Conservation (phyloP, 768 basidiomycete genomes). For the Jaapia argillacea region DNA sequence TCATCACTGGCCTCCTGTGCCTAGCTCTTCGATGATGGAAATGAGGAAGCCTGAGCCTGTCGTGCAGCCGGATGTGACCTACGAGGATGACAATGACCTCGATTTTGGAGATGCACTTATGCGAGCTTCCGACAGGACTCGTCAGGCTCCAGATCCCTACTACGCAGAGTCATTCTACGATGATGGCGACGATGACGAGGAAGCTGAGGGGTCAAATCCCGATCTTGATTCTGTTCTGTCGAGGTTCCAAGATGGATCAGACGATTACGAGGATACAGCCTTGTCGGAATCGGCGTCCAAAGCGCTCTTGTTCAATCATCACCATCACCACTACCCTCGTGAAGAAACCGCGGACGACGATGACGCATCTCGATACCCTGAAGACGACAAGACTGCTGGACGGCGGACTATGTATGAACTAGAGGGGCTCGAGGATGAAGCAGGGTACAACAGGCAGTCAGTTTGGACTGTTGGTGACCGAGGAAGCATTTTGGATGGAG, state of each 20-base stretch:
- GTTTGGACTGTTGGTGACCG: conserved; percentile 30
- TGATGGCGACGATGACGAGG: conserved; percentile 7
- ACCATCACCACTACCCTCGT: too few species aligned
- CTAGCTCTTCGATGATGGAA: too few species aligned
- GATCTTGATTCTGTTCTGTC: conserved; percentile 7
- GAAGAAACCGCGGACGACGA: conserved; percentile 12
- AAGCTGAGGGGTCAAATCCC: conserved; percentile 4
- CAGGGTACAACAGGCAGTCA: conserved; percentile 31
- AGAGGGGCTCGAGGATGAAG: conserved; percentile 14
- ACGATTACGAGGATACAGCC: background rate
- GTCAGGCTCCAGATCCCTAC: conserved; percentile 5
- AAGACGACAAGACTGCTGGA: conserved; percentile 13
- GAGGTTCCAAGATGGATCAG: background rate
- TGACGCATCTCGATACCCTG: conserved; percentile 16
- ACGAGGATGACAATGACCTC: too few species aligned
- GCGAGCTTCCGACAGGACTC: background rate
- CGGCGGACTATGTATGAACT: conserved; percentile 16
- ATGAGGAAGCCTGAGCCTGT: too few species aligned
- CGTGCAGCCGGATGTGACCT: too few species aligned
- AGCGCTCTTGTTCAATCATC: conserved; percentile 1
- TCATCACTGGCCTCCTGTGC: too few species aligned
- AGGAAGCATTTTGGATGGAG: conserved; percentile 40
- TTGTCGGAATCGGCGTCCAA: conserved; percentile 1
- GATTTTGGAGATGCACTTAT: conserved; percentile 1
- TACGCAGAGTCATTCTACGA: conserved; percentile 11